Evolutionary conservation across 257 asterid species (phyloP), one percentile per base, ranked within the genome.

Genomic region (Leonotis leonurus): DNA sequence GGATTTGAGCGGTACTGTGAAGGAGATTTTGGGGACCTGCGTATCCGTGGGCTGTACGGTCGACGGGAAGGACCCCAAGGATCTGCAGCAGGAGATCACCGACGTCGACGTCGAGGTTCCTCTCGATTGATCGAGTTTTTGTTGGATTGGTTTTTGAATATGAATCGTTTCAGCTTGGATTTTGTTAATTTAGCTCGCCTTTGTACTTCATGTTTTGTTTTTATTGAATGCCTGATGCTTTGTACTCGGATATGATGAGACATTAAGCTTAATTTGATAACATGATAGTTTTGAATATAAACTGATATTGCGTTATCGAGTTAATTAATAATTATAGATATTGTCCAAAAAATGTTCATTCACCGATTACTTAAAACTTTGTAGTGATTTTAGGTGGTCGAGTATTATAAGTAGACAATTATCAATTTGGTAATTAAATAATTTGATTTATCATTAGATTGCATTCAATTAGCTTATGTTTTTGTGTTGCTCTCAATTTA

Each of bases 41-140:
- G 92, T 84, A 0, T 81, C 88, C 8, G 92, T 85, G 51, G 92
- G 92, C 0, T 85, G 92, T 59, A 81, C 88, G 39, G 88, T 81
- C 13, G 88, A 81, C 1, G 91, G 87, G 0, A 84, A 84, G 77
- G 85, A 83, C 30, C 90, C 90, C 0, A 83, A 83, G 84, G 92
- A 84, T 66, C 67, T 84, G 65, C 92, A 84, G 82, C 81, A 77
- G 78, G 92, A 84, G 77, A 76, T 84, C 22, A 3, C 70, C 13
- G 86, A 84, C 49, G 92, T 88, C 0, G 92, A 84, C 50, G 84
- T 84, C 0, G 83, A 84, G 72, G 57, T 84, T 52, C 86, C 92
- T 20, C 72, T 10, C 52, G 86, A 84, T 66, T 84, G 76, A 79
- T 51, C 11, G 1, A 26, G 53, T 7, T 22, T n/a, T 0, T 2